phyloP scores from a whole-genome alignment of 208 protist genomes.

The Wallacemonas sp. region DNA sequence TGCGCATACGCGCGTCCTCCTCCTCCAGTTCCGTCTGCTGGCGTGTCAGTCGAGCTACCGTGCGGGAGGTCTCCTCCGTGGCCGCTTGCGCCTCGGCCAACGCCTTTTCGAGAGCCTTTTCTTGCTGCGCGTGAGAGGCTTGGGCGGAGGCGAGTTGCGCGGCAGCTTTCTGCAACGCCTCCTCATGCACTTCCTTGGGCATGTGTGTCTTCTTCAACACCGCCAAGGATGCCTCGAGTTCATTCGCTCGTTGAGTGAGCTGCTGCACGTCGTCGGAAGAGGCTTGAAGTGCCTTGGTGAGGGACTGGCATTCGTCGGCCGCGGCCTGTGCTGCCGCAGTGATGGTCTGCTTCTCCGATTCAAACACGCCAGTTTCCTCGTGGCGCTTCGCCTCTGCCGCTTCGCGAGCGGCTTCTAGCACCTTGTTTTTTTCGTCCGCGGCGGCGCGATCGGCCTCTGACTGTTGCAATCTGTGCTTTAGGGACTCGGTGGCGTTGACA shows the following conservation, averaged over 20 bases:
- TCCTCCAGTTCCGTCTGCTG: neutral
- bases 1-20: neutral
- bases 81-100: slow-evolving; percentile 17
- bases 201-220: slow-evolving; percentile 9
- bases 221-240: slow-evolving; percentile 21
- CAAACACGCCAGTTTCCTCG: neutral
- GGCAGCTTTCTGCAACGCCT: slow-evolving; percentile 11
- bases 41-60: slow-evolving; percentile 12
- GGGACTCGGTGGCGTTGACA: slow-evolving; percentile 29
- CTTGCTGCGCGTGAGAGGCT: slow-evolving; percentile 12
- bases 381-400: slow-evolving; percentile 8
- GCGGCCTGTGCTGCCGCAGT: slow-evolving; percentile 4
- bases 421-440: slow-evolving; percentile 1
- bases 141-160: slow-evolving; percentile 21
- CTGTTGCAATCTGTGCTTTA: slow-evolving; percentile 29
- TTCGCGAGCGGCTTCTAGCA: slow-evolving; percentile 13
- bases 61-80: slow-evolving; percentile 15
- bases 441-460: slow-evolving; percentile 5
- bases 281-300: slow-evolving; percentile 18
- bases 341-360: slow-evolving; percentile 1
- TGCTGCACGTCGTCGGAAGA: slow-evolving; percentile 22
- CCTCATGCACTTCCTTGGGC: slow-evolving; percentile 20
- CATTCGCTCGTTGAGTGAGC: slow-evolving; percentile 17
- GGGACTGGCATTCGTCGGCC: slow-evolving; percentile 9
- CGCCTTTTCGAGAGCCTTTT: slow-evolving; percentile 12